A percentile compares a stretch with the other conserved stretches of the same genome.
phyloP scores from a whole-genome alignment of 768 basidiomycete species.

The Steccherinum ochraceum region DNA sequence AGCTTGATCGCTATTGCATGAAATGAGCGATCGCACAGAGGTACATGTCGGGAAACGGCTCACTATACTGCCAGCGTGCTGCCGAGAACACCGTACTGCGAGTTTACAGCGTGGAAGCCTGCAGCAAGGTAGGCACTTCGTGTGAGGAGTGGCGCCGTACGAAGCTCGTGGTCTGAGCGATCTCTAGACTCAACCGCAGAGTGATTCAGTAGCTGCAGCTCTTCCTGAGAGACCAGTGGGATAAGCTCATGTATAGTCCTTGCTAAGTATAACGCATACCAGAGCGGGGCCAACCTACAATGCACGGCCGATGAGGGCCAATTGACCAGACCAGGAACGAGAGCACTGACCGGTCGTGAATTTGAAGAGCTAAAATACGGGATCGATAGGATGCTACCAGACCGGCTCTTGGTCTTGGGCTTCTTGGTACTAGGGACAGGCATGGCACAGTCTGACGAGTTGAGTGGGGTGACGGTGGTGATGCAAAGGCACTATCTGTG shows the following conservation, averaged over 20 bases:
- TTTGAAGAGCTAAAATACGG: background rate
- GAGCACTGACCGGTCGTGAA: background rate
- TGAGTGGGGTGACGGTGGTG: too few species aligned
- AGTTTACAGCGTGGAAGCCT: constrained; percentile 18
- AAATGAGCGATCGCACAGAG: too few species aligned
- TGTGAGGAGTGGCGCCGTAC: constrained; percentile 25
- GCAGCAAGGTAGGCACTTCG: constrained; percentile 19
- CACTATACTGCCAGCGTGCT: constrained; percentile 30
- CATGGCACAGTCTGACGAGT: too few species aligned
- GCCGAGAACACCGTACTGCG: constrained; percentile 64
- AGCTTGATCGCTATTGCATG: background rate
- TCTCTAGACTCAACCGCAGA: background rate
- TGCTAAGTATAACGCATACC: too few species aligned
- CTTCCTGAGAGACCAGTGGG: background rate
- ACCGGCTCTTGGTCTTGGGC: background rate
- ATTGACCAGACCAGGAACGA: background rate
- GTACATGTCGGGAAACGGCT: too few species aligned
- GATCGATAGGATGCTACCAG: background rate
- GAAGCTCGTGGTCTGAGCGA: constrained; percentile 16
- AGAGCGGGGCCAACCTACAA: background rate
- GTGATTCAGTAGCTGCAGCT: background rate
- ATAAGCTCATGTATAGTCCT: too few species aligned
- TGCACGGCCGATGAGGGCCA: background rate
- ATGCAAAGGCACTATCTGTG: too few species aligned
- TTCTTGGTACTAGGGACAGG: background rate